Evolutionary conservation across 371 early-diverging fungal genomes (phyloP).

Genomic region (Apophysomyces ossiformis): DNA sequence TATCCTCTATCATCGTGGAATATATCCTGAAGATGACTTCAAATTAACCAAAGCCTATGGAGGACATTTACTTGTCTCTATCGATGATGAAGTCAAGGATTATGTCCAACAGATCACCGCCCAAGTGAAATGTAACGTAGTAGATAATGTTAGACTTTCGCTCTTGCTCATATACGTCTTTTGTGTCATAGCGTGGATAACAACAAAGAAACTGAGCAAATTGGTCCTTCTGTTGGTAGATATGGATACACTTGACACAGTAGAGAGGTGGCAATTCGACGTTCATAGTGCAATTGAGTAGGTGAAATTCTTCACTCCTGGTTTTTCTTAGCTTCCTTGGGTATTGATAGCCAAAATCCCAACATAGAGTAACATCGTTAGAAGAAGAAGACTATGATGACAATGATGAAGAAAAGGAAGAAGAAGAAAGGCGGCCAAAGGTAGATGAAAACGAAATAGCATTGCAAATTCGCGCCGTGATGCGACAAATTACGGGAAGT

Average conservation of each 20-base stretch:
- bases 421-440: conserved; percentile 40
- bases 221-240: conserved; percentile 85
- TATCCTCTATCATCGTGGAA: conserved; percentile 88
- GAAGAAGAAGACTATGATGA: conserved; percentile 18
- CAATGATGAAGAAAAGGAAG: conserved; percentile 4
- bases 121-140: conserved; percentile 74
- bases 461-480: conserved; percentile 81
- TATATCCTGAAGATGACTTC: conserved; percentile 91
- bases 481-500: conserved; percentile 90
- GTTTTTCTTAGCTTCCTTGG: neutral
- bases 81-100: conserved; percentile 69
- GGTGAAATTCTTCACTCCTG: neutral
- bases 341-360: conserved; percentile 22
- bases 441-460: conserved; percentile 44
- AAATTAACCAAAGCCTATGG: conserved; percentile 81
- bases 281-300: conserved; percentile 43
- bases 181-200: conserved; percentile 68
- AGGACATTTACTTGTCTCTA: conserved; percentile 74
- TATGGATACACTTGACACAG: conserved; percentile 76
- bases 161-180: neutral
- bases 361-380: conserved; percentile 17
- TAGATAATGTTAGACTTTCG: neutral
- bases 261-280: conserved; percentile 96
- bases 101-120: conserved; percentile 77
- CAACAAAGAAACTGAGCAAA: conserved; percentile 70